These are phyloP conservation scores for Termitomyces sp. DNA, from an alignment of 768 basidiomycete species.

Conservation along the genomic window DNA sequence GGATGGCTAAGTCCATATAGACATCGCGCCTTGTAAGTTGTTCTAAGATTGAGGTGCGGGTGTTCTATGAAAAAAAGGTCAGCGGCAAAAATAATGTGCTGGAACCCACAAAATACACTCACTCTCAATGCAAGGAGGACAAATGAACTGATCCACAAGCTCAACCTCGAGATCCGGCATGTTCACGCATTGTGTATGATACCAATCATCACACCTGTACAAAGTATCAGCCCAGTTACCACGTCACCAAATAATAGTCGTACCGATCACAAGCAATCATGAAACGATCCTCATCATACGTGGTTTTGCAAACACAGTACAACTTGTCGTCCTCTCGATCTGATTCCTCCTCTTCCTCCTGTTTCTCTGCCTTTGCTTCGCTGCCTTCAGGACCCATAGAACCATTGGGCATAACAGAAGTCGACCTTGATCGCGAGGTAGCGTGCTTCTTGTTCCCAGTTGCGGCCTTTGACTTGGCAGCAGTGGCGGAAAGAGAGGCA, in stretches of 20 bases:
- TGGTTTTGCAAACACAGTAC: constrained; percentile 87
- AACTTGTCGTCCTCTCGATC: constrained; percentile 66
- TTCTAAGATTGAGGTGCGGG: constrained; percentile 56
- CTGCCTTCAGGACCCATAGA: constrained; percentile 38
- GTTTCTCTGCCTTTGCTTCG: constrained; percentile 36
- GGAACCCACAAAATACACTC: constrained; percentile 27
- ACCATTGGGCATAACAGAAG: constrained; percentile 62
- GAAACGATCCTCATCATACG: constrained; percentile 80
- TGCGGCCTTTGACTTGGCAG: constrained; percentile 21
- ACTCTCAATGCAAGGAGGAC: constrained; percentile 79
- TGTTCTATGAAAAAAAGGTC: constrained; percentile 41
- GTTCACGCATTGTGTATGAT: constrained; percentile 81
- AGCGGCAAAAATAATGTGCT: background rate
- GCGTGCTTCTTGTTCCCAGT: constrained; percentile 34
- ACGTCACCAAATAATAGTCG: constrained; percentile 24
- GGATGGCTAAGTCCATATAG: constrained; percentile 65
- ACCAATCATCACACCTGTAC: constrained; percentile 90
- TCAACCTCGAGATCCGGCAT: constrained; percentile 83
- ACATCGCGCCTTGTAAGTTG: constrained; percentile 82
- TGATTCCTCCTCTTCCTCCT: constrained; percentile 49
- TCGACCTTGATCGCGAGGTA: constrained; percentile 62
- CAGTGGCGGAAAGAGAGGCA: constrained; percentile 15
- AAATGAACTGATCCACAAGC: constrained; percentile 90
- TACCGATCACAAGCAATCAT: constrained; percentile 96
- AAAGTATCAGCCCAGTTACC: background rate